Evolutionary conservation across 257 asterid genomes (phyloP).

Genomic region (Parsonsia alboflavescens): DNA sequence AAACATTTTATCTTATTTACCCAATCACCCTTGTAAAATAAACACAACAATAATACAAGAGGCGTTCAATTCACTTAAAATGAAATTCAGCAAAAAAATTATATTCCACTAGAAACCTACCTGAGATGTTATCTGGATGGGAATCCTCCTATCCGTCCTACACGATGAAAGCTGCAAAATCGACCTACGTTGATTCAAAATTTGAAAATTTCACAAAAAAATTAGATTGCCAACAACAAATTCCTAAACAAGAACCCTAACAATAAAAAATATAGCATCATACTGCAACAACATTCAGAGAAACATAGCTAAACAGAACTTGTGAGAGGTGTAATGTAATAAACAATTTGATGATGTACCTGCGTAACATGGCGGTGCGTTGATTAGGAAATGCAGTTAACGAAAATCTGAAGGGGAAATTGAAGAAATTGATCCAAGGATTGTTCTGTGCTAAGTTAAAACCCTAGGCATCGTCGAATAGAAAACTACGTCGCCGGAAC

Average conservation of each 20-base stretch:
- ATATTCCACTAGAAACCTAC: slow-evolving; percentile 21
- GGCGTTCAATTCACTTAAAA: not conserved
- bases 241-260: not conserved
- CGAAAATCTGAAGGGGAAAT: not conserved
- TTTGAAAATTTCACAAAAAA: not conserved
- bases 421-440: slow-evolving; percentile 3
- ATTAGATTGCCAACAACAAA: not conserved
- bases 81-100: not conserved
- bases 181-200: slow-evolving; percentile 39
- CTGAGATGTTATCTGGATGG: slow-evolving; percentile 58
- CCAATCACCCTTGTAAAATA: not conserved
- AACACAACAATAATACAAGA: not conserved
- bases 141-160: slow-evolving; percentile 42
- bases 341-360: slow-evolving; percentile 7
- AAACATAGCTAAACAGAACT: not conserved
- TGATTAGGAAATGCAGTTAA: slow-evolving; percentile 7
- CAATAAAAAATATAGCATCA: not conserved
- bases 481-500: slow-evolving; percentile 13
- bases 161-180: slow-evolving; percentile 58
- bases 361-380: slow-evolving; percentile 17
- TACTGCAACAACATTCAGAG: not conserved
- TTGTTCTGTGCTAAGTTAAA: not conserved
- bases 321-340: not conserved
- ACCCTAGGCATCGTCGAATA: not conserved
- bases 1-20: not conserved